Evolutionary conservation across 164 flowering plant genomes (phyloP), one percentile per base, ranked within the genome.

Genomic region (Brasenia schreberi): DNA sequence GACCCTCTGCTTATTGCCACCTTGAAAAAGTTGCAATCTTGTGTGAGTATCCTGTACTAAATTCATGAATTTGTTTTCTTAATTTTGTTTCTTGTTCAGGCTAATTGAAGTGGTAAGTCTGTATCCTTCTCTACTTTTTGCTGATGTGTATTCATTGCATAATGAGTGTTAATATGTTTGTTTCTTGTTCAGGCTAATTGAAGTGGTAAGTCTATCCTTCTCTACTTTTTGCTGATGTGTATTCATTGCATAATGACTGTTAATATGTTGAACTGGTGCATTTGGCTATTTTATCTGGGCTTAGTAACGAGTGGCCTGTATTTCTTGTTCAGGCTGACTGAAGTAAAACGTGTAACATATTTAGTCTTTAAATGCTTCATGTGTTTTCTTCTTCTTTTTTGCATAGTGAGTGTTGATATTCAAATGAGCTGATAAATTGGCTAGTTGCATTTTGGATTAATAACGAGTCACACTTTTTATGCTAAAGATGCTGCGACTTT

Each of bases 1-100:
- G 80, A 77, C 52, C 39, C 14, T 3, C 27, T 77, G 49, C 62
- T 77, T 65, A 67, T 42, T n/a, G 65, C 74, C 18, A 68, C 71
- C 5, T 49, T 73, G 56, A 70, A 7, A 18, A 65, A 52, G 56
- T 66, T 73, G 43, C 73, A 73, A 52, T 27, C 14, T 42, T 64
- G 61, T 67, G 74, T 70, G 65, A 64, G 62, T 58, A 58, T 12
- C 39, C 39, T 19, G 18, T 65, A 12, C 43, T 65, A 17, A 23
- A 42, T 39, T 65, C 19, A 17, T 14, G 10, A 7, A 52, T 65
- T 65, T 43, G 60, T 18, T 18, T 58, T 58, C 18, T 12, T 58
- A 18, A 12, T 1, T 58, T 58, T 58, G 16, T 58, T 58, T 18
- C 60, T 58, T 58, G 59, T 12, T 56, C 12, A 56, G n/a, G 59